Base-by-base conservation (phyloP, 495 filamentous ascomycete genomes). In the Pseudevernia furfuracea region DNA sequence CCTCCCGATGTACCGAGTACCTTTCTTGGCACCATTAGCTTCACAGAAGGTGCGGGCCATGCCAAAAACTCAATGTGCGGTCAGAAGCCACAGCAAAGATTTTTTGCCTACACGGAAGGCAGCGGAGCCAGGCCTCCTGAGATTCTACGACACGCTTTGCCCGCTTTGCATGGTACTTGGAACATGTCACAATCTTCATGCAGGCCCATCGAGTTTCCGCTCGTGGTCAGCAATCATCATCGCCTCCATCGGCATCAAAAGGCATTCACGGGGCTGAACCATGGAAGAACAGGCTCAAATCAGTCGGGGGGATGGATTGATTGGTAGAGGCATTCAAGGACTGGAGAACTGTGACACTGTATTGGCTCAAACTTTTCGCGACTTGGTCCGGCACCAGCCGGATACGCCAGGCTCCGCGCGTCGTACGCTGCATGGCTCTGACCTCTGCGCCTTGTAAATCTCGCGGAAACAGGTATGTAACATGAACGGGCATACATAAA, bases 401-500 rank as follows among this genome's bases (percentile, higher is more conserved):
- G 8, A 53, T 53, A 15, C 25, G 1, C 5, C 28, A 55, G 30
- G 1, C 30, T 55, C 52, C 28, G 30, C 7, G 52, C 30, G 52
- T 55, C 30, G 21, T 55, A 55, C 25, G 2, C 12, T 23, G 12
- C 48, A 39, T 39, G 10, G 37, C 25, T 28, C 25, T 30, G 48
- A 52, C 48, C 48, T 4, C 48, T 3, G 12, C 5, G 48, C 12
- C 25, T 17, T 25, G 48, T 30, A 17, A 28, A 52, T 21, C 11
- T 34, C 34, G 52, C 30, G 21, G 52, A 32, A 55, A 55, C 52
- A 30, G 30, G 52, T 55, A 55, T 34, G 28, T 55, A 55, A 55
- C n/a, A n/a, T n/a, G n/a, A n/a, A n/a, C 52, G 52, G 52, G 52
- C 52, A n/a, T 55, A 34, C 52, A 55, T 34, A 19, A 55, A 2